A percentile compares a stretch with the other conserved stretches of the same genome.
These are phyloP conservation scores for Lachancea lanzarotensis DNA, from an alignment of 805 yeast genomes.

Conservation along the genomic window DNA sequence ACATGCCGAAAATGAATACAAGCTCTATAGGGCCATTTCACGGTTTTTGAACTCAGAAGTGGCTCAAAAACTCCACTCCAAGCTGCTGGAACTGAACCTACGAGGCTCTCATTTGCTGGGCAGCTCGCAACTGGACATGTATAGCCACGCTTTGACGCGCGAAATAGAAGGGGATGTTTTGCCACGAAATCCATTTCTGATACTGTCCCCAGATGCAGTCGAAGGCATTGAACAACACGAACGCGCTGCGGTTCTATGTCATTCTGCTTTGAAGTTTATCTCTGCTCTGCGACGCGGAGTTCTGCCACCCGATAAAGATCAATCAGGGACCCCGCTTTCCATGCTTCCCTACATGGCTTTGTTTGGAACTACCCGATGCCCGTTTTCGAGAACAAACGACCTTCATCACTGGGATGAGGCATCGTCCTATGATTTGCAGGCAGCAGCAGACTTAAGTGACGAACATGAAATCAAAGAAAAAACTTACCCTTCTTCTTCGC, in stretches of 20 bases:
- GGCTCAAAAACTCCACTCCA: constrained; percentile 45
- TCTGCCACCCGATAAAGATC: constrained; percentile 54
- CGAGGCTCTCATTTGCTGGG: constrained; percentile 49
- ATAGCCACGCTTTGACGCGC: constrained; percentile 39
- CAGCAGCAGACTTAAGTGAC: constrained; percentile 39
- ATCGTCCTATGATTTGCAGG: constrained; percentile 37
- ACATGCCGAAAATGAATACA: constrained; percentile 23
- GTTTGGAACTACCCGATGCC: constrained; percentile 63
- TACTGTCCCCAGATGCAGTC: constrained; percentile 69
- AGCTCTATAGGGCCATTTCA: constrained; percentile 39
- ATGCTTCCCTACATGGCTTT: constrained; percentile 63
- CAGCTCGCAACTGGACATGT: constrained; percentile 37
- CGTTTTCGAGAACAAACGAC: constrained; percentile 32
- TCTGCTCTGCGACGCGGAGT: constrained; percentile 49
- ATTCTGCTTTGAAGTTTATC: constrained; percentile 61
- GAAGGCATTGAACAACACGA: constrained; percentile 57
- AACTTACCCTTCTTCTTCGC: constrained; percentile 57
- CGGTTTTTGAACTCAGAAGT: constrained; percentile 40
- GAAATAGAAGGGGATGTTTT: constrained; percentile 47
- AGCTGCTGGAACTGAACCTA: constrained; percentile 42
- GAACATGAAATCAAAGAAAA: constrained; percentile 67
- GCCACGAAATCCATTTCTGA: constrained; percentile 72
- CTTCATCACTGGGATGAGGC: constrained; percentile 26
- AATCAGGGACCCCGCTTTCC: constrained; percentile 45
- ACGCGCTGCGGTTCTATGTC: constrained; percentile 59